Evolutionary conservation across 2,329 filamentous ascomycete species (phyloP), one percentile per base, ranked within the genome.

Genomic region (Talaromyces sp.): DNA sequence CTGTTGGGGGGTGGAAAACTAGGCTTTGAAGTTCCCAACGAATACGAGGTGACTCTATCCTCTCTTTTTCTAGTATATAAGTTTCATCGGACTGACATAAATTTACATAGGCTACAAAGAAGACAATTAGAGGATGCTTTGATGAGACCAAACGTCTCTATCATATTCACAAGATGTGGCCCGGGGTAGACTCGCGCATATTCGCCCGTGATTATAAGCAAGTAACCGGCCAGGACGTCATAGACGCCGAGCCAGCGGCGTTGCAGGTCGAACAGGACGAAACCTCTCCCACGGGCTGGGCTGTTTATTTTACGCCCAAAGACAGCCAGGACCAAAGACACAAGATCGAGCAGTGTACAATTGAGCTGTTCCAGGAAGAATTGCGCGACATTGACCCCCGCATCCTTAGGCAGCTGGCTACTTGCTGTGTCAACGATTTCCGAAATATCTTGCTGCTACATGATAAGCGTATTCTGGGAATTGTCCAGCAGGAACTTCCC

Each of bases 381-480:
- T 26, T 74, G 3, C 54, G 54, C 9, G 60, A 60, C 1, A 51
- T 74, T 1, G 32, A 54, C 3, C 32, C 53, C 1, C 64, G 68
- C n/a, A 66, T 73, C 61, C 56, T 68, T 7, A 67, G 60, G 1
- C 65, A 70, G 7, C 31, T 74, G 11, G 61, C 64, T 3, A 35
- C 68, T 6, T 60, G 65, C 6, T 71, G 70, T 43, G 67, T 71
- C 27, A 74, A 75, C 50, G 71, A 74, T 41, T 65, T 74, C 55
- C 67, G 72, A n/a, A 67, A 65, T 8, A 63, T 71, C 0, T 60
- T 70, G 7, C 63, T 74, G 1, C 65, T 67, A 3, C 71, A 74
- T 43, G 72, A 74, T 43, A 74, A 74, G 61, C 38, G 72, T 32
- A 70, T 74, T 64, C 62, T 74, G 3, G 68, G 73, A 4, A 63